Conservation (phyloP, 1,284 basidiomycete species). For the Cystobasidium pallidum region DNA sequence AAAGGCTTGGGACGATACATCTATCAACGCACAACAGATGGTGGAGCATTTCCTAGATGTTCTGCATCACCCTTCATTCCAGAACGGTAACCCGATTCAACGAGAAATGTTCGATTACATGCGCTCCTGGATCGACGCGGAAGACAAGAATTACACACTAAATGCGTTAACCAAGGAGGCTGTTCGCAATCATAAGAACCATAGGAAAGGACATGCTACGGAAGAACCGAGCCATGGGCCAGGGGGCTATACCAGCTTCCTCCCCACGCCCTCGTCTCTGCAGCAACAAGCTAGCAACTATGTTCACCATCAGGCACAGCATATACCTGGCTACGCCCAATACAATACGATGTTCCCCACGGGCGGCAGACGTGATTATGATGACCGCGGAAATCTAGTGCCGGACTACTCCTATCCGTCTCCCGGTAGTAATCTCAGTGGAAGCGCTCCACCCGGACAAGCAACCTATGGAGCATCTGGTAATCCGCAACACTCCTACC, state of each 20-base stretch:
- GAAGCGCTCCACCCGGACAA: neutral
- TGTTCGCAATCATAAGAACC: slow-evolving; percentile 53
- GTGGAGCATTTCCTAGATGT: slow-evolving; percentile 71
- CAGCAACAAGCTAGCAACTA: slow-evolving; percentile 32
- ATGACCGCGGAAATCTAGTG: neutral
- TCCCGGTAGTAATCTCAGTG: neutral
- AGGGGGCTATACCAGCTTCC: slow-evolving; percentile 43
- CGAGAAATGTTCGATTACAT: slow-evolving; percentile 72
- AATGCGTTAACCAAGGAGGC: slow-evolving; percentile 53
- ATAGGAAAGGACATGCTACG: slow-evolving; percentile 48
- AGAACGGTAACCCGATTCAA: slow-evolving; percentile 71
- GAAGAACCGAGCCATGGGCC: slow-evolving; percentile 24
- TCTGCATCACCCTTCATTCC: slow-evolving; percentile 86
- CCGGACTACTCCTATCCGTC: neutral
- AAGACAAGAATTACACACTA: slow-evolving; percentile 53
- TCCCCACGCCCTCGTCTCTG: slow-evolving; percentile 41
- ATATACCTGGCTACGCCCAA: slow-evolving; percentile 43
- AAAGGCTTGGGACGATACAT: slow-evolving; percentile 71
- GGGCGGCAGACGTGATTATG: slow-evolving; percentile 8
- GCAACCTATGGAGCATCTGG: neutral
- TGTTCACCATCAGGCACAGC: slow-evolving; percentile 39
- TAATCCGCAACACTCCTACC: slow-evolving; percentile 4
- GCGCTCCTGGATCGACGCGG: slow-evolving; percentile 64
- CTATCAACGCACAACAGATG: slow-evolving; percentile 25
- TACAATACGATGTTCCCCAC: slow-evolving; percentile 37